These are phyloP conservation scores for Cercospora zeina DNA, from an alignment of 2,329 filamentous ascomycete genomes.

Conservation along the genomic window DNA sequence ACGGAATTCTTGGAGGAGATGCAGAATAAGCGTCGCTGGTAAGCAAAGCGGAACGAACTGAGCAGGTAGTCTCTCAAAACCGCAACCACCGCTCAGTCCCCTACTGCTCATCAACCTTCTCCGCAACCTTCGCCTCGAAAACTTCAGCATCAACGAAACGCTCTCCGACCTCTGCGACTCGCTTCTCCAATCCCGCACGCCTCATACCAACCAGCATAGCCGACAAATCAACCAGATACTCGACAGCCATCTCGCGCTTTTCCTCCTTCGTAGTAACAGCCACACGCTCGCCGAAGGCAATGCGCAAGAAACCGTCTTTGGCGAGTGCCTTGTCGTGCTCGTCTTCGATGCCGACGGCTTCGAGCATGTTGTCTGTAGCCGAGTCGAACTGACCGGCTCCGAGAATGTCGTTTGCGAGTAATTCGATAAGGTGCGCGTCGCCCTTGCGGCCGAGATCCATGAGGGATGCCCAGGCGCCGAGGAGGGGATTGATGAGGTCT, in stretches of 20 bases:
- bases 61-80: background rate
- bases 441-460: slow-evolving; percentile 8
- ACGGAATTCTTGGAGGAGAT: too few relatives aligned
- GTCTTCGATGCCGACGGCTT: background rate
- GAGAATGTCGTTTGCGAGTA: background rate
- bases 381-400: background rate
- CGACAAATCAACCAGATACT: background rate
- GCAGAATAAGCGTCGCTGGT: too few relatives aligned
- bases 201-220: background rate
- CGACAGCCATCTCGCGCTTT: background rate
- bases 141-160: background rate
- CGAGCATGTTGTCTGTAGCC: slow-evolving; percentile 3
- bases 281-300: background rate
- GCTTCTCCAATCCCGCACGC: background rate
- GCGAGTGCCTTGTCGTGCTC: background rate
- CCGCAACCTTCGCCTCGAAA: background rate
- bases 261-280: background rate
- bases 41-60: too few relatives aligned
- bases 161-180: background rate
- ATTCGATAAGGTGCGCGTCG: slow-evolving; percentile 3
- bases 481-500: background rate
- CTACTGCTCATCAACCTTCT: background rate
- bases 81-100: background rate
- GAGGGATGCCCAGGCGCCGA: background rate
- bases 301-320: background rate